Base-by-base conservation (phyloP, 495 filamentous ascomycete genomes). In the Ascobolus immersus region DNA sequence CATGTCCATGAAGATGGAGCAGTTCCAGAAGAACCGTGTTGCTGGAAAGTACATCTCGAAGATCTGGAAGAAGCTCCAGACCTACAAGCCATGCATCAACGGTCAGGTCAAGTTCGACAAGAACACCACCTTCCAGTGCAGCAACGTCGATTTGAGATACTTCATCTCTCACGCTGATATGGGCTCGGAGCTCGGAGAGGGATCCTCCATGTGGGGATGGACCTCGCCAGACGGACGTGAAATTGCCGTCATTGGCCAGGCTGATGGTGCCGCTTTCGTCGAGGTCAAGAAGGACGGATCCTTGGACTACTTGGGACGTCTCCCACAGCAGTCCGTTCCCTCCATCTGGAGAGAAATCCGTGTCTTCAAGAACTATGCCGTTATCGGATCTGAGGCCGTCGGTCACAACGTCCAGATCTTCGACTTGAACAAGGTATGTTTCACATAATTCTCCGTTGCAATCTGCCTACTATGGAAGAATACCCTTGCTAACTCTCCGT, bases 151-250 rank as follows among this genome's bases (percentile, higher is more conserved):
- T 43, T 50, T 67, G 27, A 60, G 59, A 44, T 57, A 64, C 42
- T 70, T 70, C 44, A 39, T 55, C 21, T 50, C 45, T 20, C 65
- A 69, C 44, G 52, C 51, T 1, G 54, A 56, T 27, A 49, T 69
- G 3, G 62, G 64, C 10, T 61, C 55, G 36, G 42, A 37, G 25
- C 52, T 44, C 36, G 51, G 48, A 4, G 47, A 55, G 21, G 53
- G 53, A 15, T 52, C 44, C 26, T 44, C 40, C 13, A 43, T 42
- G 17, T 58, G 58, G 53, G 65, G 64, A 1, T 68, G 66, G 65
- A 69, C 66, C 1, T 62, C 57, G 5, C 41, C 44, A 0, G 51
- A 56, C n/a, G 65, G 62, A n/a, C 58, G 64, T 9, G 65, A 70
- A 36, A 61, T 70, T 44, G 53, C 63, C 17, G 64, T 59, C 21